phyloP scores from a whole-genome alignment of 805 yeast species.

The Barnettozyma californica region DNA sequence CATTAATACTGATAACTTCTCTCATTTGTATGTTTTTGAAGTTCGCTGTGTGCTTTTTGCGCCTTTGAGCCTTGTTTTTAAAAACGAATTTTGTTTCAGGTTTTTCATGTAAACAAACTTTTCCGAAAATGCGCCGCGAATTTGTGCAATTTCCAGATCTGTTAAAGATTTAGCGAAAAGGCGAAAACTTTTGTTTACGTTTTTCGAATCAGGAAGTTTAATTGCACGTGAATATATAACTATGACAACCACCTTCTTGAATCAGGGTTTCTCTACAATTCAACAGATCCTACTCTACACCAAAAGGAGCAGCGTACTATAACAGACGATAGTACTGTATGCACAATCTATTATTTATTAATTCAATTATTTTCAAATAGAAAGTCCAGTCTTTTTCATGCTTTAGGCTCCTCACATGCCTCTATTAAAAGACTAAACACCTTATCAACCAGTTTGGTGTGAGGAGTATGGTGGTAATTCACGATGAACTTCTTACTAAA shows the following conservation, averaged over 20 bases:
- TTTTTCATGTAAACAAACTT: slow-evolving; percentile 21
- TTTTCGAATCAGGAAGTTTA: slow-evolving; percentile 13
- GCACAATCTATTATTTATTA: background rate
- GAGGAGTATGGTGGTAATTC: slow-evolving; percentile 19
- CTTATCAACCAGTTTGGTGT: slow-evolving; percentile 19
- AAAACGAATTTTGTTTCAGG: slow-evolving; percentile 4
- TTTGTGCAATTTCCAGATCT: background rate
- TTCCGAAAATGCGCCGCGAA: slow-evolving; percentile 11
- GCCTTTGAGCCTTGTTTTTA: background rate
- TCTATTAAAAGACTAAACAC: slow-evolving; percentile 17
- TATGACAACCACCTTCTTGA: slow-evolving; percentile 13
- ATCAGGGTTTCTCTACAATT: too few species aligned
- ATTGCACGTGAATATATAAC: slow-evolving; percentile 10
- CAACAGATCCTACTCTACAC: too few species aligned
- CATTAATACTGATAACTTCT: slow-evolving; percentile 89
- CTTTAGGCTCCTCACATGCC: slow-evolving; percentile 10
- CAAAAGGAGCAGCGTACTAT: too few species aligned
- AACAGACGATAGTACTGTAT: background rate
- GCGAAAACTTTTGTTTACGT: slow-evolving; percentile 18
- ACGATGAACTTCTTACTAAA: slow-evolving; percentile 19
- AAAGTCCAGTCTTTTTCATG: background rate
- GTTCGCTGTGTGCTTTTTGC: background rate
- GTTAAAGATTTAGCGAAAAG: slow-evolving; percentile 9
- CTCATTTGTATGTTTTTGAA: slow-evolving; percentile 46
- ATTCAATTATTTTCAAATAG: background rate